These are phyloP conservation scores for Vitis vinifera DNA, from an alignment of 164 flowering plant species.

Conservation along the genomic window ASM3070453v1 NC_081816.1:2389501-2390000, in stretches of 20 bases:
- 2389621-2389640: not conserved
- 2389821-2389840: not conserved
- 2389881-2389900: no score
- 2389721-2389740: slow-evolving; percentile 84
- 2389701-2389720: slow-evolving; percentile 75
- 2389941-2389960: no score
- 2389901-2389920: no score
- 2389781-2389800: slow-evolving; percentile 80
- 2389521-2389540: not conserved
- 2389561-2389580: not conserved
- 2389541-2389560: not conserved
- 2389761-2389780: slow-evolving; percentile 82
- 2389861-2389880: not conserved
- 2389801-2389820: slow-evolving; percentile 19
- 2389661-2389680: slow-evolving; percentile 39
- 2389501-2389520: not conserved
- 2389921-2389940: no score
- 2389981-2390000: no score
- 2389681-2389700: slow-evolving; percentile 74
- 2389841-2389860: not conserved
- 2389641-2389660: slow-evolving; percentile 1
- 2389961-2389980: no score
- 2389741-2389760: slow-evolving; percentile 98
- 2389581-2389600: not conserved
- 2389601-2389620: slow-evolving; percentile 8